phyloP scores from a whole-genome alignment of 805 yeast genomes.

The Millerozyma acaciae region DNA sequence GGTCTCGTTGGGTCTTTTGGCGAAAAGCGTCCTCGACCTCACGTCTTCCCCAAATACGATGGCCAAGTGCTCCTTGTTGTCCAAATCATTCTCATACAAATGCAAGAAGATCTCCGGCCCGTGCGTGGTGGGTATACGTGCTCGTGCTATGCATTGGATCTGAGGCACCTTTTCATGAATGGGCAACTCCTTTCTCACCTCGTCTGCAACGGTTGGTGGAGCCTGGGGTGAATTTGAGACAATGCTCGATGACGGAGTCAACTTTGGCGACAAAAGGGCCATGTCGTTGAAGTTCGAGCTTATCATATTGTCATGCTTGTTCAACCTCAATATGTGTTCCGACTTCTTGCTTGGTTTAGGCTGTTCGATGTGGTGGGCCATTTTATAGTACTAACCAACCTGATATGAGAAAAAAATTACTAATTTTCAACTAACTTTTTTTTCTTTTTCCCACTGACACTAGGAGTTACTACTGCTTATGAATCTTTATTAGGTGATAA shows the following conservation, averaged over 20 bases:
- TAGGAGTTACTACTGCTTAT: no score
- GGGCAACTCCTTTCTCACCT: constrained; percentile 28
- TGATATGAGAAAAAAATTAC: no score
- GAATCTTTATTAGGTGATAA: no score
- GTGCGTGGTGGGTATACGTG: constrained; percentile 92
- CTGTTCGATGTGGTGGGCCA: no score
- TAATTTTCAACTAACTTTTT: no score
- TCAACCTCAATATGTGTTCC: not conserved
- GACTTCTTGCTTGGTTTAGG: constrained; percentile 6
- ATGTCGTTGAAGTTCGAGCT: constrained; percentile 15
- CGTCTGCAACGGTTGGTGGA: constrained; percentile 18
- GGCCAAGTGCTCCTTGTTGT: constrained; percentile 91
- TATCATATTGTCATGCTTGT: not conserved
- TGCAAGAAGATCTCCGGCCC: constrained; percentile 95
- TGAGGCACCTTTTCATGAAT: constrained; percentile 60
- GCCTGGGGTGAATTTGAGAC: constrained; percentile 7
- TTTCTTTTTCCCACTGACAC: no score
- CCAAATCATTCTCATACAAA: constrained; percentile 79
- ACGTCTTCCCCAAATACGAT: constrained; percentile 94
- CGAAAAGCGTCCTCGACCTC: constrained; percentile 70
- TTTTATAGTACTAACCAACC: no score
- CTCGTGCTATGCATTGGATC: constrained; percentile 88
- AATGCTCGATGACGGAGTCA: constrained; percentile 15
- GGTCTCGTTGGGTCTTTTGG: constrained; percentile 60
- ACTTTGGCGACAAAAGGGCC: constrained; percentile 21